Evolutionary conservation across 2,329 filamentous ascomycete genomes (phyloP).

Genomic region (Lachnellula arida): DNA sequence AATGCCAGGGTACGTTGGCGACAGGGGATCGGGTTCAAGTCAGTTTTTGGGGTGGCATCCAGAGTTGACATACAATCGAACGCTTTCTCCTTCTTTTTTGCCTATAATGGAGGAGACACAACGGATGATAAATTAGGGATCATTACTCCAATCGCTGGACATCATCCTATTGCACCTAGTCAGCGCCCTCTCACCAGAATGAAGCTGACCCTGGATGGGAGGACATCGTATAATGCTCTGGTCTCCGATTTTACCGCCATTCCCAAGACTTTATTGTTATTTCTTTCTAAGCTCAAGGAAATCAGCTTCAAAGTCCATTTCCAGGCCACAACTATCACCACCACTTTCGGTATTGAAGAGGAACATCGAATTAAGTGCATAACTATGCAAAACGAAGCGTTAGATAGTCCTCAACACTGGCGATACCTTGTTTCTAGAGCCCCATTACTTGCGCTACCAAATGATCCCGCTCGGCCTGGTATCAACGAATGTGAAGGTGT

Average conservation of each 20-base stretch:
- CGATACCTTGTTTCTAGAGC: slow-evolving; percentile 2
- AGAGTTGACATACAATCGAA: slow-evolving; percentile 32
- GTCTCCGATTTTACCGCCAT: slow-evolving; percentile 5
- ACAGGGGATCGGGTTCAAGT: slow-evolving; percentile 37
- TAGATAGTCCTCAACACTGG: too few relatives aligned
- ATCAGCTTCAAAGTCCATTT: slow-evolving; percentile 2
- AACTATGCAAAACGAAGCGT: too few relatives aligned
- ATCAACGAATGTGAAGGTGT: slow-evolving; percentile 10
- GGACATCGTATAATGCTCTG: neutral
- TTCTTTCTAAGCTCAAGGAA: slow-evolving; percentile 7
- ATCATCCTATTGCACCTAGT: slow-evolving; percentile 3
- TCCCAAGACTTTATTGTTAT: slow-evolving; percentile 6
- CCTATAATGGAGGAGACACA: slow-evolving; percentile 1
- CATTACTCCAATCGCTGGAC: slow-evolving; percentile 9
- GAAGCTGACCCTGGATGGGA: slow-evolving; percentile 1
- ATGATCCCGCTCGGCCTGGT: neutral
- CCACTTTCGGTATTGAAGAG: neutral
- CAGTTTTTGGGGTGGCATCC: slow-evolving; percentile 32
- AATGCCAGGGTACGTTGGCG: slow-evolving; percentile 28
- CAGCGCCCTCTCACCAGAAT: slow-evolving; percentile 11
- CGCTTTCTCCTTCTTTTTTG: slow-evolving; percentile 12
- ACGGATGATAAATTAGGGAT: slow-evolving; percentile 7
- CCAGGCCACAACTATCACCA: neutral
- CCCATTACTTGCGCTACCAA: neutral
- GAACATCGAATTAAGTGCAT: too few relatives aligned